Conservation (phyloP, 75 land plant species). For the Selaginella tamariscina region DNA sequence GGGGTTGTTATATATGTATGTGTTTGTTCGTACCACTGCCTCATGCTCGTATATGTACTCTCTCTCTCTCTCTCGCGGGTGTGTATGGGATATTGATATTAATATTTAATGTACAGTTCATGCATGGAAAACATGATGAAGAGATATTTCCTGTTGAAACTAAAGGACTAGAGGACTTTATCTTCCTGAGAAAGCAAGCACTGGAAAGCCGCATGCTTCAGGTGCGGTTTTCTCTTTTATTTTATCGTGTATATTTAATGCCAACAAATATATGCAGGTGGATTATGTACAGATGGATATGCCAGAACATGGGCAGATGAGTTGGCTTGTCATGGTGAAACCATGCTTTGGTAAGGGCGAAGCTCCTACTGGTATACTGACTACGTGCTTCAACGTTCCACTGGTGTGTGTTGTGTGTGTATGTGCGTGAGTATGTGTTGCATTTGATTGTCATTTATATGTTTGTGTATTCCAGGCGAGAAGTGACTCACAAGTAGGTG, state of each 20-base stretch:
- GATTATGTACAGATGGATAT: background rate
- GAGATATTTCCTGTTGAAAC: conserved; percentile 8
- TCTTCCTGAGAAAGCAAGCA: background rate
- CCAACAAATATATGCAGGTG: conserved; percentile 12
- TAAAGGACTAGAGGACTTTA: conserved; percentile 9
- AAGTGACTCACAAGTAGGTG: background rate
- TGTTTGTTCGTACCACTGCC: too few relatives aligned
- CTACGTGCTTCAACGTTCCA: conserved; percentile 10
- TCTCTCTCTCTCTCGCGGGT: too few relatives aligned
- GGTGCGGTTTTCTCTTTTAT: too few relatives aligned
- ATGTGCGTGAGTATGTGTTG: background rate
- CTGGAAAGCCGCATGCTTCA: background rate
- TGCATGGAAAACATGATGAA: background rate
- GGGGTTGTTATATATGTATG: too few relatives aligned
- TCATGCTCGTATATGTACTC: too few relatives aligned
- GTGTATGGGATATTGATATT: too few relatives aligned
- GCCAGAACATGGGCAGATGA: conserved; percentile 9
- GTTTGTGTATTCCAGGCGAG: background rate
- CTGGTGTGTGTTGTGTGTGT: background rate
- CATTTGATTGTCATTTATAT: background rate
- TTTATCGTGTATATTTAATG: too few relatives aligned
- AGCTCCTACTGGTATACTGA: conserved; percentile 7
- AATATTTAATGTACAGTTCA: background rate
- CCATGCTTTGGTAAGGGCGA: conserved; percentile 5
- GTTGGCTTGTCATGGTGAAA: conserved; percentile 16